These are phyloP conservation scores for Centaurea solstitialis DNA, from an alignment of 129 eudicot genomes.

Conservation along the genomic window DNA sequence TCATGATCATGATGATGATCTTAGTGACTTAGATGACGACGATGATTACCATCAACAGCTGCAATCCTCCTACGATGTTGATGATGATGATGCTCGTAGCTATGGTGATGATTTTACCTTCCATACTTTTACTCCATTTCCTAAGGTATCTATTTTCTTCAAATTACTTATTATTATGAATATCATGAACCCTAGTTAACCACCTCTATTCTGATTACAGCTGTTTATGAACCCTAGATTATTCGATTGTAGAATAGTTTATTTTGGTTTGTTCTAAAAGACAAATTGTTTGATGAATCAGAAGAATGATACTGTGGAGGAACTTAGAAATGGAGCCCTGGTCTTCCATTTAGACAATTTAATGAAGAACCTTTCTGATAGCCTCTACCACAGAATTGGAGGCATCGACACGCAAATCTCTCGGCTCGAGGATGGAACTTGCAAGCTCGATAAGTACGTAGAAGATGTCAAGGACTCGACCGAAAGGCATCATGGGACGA, in stretches of 20 bases:
- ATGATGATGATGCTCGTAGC: conserved; percentile 29
- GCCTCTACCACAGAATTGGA: conserved; percentile 21
- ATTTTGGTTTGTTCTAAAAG: conserved; percentile 17
- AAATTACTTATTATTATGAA: too few species aligned
- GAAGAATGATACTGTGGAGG: not conserved
- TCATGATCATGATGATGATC: conserved; percentile 35
- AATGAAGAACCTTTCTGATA: conserved; percentile 26
- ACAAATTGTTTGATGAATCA: conserved; percentile 19
- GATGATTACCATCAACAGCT: conserved; percentile 21
- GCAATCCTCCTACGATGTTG: too few species aligned
- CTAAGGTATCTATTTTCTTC: too few species aligned
- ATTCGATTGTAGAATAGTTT: not conserved
- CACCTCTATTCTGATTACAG: conserved; percentile 8
- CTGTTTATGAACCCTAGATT: conserved; percentile 10
- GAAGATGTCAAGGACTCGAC: conserved; percentile 22
- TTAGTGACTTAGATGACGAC: conserved; percentile 20
- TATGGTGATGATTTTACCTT: conserved; percentile 37
- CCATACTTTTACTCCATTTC: not conserved
- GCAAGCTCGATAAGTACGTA: conserved; percentile 23
- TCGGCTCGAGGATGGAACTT: conserved; percentile 27
- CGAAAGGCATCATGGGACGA: conserved; percentile 24
- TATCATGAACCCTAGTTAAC: conserved; percentile 21
- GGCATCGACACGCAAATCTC: conserved; percentile 23
- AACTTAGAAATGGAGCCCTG: conserved; percentile 6
- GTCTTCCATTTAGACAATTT: conserved; percentile 18